These are phyloP conservation scores for Suillus decipiens DNA, from an alignment of 768 basidiomycete genomes.

Conservation along the genomic window DNA sequence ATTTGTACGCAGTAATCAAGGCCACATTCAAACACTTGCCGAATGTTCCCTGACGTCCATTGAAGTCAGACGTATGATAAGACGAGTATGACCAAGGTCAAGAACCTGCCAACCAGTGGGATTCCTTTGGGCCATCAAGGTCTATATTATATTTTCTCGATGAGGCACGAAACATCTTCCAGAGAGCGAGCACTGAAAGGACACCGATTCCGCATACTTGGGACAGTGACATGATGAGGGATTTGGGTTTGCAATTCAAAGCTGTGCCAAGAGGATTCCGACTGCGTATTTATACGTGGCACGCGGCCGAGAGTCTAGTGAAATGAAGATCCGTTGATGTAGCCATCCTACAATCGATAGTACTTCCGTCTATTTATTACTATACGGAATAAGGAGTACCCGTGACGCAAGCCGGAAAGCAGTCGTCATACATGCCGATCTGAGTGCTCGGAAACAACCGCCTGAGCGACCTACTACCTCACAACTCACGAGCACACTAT, in stretches of 20 bases:
- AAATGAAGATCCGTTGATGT: too few relatives aligned
- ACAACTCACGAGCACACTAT: too few relatives aligned
- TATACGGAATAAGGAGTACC: too few relatives aligned
- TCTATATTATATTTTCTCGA: neutral
- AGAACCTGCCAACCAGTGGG: neutral
- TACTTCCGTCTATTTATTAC: too few relatives aligned
- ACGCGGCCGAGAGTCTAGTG: too few relatives aligned
- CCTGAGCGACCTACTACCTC: too few relatives aligned
- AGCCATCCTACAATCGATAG: too few relatives aligned
- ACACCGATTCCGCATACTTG: slow-evolving; percentile 4
- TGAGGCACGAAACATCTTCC: neutral
- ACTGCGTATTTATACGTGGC: too few relatives aligned
- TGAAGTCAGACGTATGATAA: neutral
- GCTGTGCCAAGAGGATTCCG: neutral
- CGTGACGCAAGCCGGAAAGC: too few relatives aligned
- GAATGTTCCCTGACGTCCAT: neutral
- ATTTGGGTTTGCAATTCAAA: neutral
- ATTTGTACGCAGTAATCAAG: neutral
- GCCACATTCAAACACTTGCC: neutral
- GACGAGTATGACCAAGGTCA: neutral
- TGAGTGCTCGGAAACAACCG: too few relatives aligned
- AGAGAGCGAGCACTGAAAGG: neutral
- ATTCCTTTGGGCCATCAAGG: slow-evolving; percentile 1
- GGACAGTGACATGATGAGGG: neutral
- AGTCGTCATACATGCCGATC: too few relatives aligned